These are phyloP conservation scores for Mycoemilia scoparia DNA, from an alignment of 192 early-diverging fungal genomes.

Conservation along the genomic window DNA sequence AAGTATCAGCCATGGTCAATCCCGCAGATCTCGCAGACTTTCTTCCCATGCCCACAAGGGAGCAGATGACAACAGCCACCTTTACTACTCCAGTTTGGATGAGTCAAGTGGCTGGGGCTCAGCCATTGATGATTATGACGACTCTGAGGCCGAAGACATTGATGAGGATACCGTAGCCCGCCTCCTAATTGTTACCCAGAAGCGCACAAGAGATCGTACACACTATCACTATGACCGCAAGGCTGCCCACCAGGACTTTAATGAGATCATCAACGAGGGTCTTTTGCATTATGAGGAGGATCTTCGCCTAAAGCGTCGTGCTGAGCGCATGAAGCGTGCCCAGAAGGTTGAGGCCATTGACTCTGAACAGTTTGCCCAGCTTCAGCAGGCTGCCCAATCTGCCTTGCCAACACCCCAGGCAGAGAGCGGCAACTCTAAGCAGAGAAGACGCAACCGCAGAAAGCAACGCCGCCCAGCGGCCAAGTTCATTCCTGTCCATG, in stretches of 20 bases:
- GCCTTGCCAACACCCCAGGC: conserved; percentile 12
- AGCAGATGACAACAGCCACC: conserved; percentile 3
- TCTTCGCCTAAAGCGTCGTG: conserved; percentile 32
- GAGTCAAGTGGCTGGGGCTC: conserved; percentile 32
- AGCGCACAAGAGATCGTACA: conserved; percentile 41
- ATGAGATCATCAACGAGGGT: conserved; percentile 90
- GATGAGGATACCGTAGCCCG: conserved; percentile 77
- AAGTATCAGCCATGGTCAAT: conserved; percentile 8
- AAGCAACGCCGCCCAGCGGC: conserved; percentile 17
- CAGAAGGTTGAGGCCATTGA: conserved; percentile 43
- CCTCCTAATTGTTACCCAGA: conserved; percentile 84
- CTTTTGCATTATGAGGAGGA: conserved; percentile 79
- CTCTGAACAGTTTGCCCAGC: conserved; percentile 37
- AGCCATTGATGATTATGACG: conserved; percentile 57
- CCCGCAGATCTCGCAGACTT: conserved; percentile 11
- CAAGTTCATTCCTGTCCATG: conserved; percentile 25
- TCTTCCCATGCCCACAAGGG: conserved; percentile 6
- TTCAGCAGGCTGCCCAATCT: conserved; percentile 21
- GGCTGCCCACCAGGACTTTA: conserved; percentile 59
- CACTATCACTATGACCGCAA: conserved; percentile 64
- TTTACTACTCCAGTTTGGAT: conserved; percentile 31
- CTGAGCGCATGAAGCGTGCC: conserved; percentile 18
- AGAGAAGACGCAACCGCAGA: conserved; percentile 11
- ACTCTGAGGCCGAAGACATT: no score
- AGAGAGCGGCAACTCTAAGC: conserved; percentile 1